phyloP scores from a whole-genome alignment of 2,329 filamentous ascomycete genomes.

The Neurospora sp. region DNA sequence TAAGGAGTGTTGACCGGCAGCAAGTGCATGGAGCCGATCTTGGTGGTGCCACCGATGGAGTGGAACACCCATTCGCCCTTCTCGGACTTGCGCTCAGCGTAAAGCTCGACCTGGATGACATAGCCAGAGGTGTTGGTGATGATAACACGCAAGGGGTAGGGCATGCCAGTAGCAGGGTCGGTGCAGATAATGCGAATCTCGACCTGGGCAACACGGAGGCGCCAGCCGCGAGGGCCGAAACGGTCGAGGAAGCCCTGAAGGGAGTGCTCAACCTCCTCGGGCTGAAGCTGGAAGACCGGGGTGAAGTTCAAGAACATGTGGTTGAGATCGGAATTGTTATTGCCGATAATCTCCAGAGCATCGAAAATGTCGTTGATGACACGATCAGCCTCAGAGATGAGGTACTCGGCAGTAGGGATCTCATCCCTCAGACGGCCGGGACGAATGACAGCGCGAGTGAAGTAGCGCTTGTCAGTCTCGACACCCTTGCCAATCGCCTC shows the following conservation, averaged over 20 bases:
- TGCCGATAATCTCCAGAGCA: conserved; percentile 94
- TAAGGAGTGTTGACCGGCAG: conserved; percentile 86
- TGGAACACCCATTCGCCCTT: conserved; percentile 99
- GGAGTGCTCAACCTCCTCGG: conserved; percentile 82
- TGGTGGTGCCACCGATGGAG: conserved; percentile 88
- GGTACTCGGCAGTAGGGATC: conserved; percentile 96
- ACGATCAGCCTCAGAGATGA: conserved; percentile 93
- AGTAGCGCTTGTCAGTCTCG: conserved; percentile 96
- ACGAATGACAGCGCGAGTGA: conserved; percentile 89
- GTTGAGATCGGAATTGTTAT: conserved; percentile 98
- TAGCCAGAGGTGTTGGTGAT: conserved; percentile 98
- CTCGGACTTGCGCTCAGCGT: conserved; percentile 95
- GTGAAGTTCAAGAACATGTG: conserved; percentile 99
- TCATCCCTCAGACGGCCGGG: conserved; percentile 91
- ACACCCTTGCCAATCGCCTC: conserved; percentile 91
- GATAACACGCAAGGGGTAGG: conserved; percentile 88
- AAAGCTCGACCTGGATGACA: conserved; percentile 94
- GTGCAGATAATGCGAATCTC: conserved; percentile 99
- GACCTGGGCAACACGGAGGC: conserved; percentile 89
- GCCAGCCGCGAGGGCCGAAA: conserved; percentile 90
- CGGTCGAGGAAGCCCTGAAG: conserved; percentile 93
- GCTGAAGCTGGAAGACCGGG: conserved; percentile 85
- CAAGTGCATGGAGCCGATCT: conserved; percentile 92
- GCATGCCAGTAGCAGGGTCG: conserved; percentile 70
- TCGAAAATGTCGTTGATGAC: conserved; percentile 97